Evolutionary conservation across 306 rosid genomes (phyloP), one percentile per base, ranked within the genome.

Genomic region (Castanea crenata): DNA sequence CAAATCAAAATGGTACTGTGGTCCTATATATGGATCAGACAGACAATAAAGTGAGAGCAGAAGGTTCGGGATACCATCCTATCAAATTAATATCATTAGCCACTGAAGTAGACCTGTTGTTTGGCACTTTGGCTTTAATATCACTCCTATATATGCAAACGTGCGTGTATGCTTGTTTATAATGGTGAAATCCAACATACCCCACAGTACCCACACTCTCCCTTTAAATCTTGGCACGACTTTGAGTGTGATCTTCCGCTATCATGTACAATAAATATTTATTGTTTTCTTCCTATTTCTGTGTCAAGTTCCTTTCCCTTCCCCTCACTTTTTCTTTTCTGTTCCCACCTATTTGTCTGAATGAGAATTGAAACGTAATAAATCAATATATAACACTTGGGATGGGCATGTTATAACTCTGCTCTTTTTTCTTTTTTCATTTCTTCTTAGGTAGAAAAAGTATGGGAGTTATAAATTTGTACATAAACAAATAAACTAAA

Each of bases 291-390:
- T 49, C 75, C 61, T 55, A 64, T 75, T 81, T 10, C 38, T 54
- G 83, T 64, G 68, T 55, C 41, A 1, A 76, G 79, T 76, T 86
- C 89, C 85, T 83, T 87, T 74, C 86, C 78, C 74, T 81, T 85
- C 85, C 76, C 82, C 61, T 81, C 70, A 0, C 46, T 38, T 7
- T 38, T 38, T 3, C 55, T 86, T 81, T 68, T 77, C 81, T 85
- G 89, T 81, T 90, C 90, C 87, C 80, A 76, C 86, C 92, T 44
- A 76, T 88, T 81, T 88, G 94, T 84, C 88, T 86, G 76, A 85
- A 81, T 85, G 83, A 82, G 78, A 84, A 65, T 71, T 83, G 87
- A 86, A 71, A 82, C 46, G 29, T 57, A 72, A 59, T 73, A 75
- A 77, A 46, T 31, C 70, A 69, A 52, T 72, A 4, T 32, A 32